Base-by-base conservation (phyloP, 1,284 basidiomycete species). In the Trametes pubescens region DNA sequence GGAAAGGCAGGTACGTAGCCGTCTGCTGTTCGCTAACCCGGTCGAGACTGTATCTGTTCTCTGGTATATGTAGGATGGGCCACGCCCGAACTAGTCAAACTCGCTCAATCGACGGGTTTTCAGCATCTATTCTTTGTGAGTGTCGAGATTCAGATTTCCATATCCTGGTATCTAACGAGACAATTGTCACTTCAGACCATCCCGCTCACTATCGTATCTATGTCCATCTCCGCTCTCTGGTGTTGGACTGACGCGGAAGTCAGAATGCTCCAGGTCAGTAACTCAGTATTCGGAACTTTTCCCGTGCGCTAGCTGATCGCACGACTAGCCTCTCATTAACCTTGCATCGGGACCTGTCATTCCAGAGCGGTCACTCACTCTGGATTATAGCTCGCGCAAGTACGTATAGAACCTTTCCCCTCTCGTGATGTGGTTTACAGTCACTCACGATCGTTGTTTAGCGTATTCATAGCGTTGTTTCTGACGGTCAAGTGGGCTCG, bases 241-340 rank as follows among this genome's bases (percentile, higher is more conserved):
- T 34, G n/a, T 2, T 21, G 37, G 37, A 51, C 40, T 8, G 57
- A 51, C 18, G 29, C 26, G 49, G 57, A 40, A 26, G 29, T 59
- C 7, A 43, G 57, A 35, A 38, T 21, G 38, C 22, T 59, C 10
- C 57, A 59, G 48, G 57, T 35, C 24, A 44, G 48, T 22, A 10
- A 11, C 32, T 34, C 22, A 24, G 7, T 18, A 24, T 9, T 1
- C 38, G 11, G 2, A 26, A 10, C 2, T 1, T 32, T 5, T n/a
- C 16, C 8, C 18, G 2, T 2, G 4, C 18, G 13, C 48, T 40
- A 16, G 43, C 13, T 29, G 13, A 8, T 29, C 1, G 14, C 29
- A 10, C 7, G 2, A 13, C 16, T 7, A 62, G 60, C 60, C 60
- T 8, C 43, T 62, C 8, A 3, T 62, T 21, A 62, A 62, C 21